Percentiles rank a stretch among this genome's conserved stretches.
Conservation (phyloP, 2,329 filamentous ascomycete species). For the Alternaria sp. region DNA sequence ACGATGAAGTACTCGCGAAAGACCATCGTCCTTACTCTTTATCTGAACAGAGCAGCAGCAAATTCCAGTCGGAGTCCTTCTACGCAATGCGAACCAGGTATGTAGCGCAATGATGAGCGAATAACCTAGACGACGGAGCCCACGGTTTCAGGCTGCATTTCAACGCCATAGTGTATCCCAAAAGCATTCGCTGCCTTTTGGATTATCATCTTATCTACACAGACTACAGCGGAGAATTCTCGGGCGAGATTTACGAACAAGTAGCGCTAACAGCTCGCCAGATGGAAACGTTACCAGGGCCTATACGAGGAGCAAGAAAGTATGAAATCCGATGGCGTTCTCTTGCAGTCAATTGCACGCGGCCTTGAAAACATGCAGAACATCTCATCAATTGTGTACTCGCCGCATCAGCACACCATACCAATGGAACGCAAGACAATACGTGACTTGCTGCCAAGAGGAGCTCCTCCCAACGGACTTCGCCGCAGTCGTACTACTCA, state of each 20-base stretch:
- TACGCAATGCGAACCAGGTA: slow-evolving; percentile 28
- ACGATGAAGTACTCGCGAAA: slow-evolving; percentile 26
- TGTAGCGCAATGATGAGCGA: background rate
- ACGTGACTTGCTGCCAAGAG: slow-evolving; percentile 34
- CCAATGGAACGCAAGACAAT: slow-evolving; percentile 32
- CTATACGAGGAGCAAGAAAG: slow-evolving; percentile 42
- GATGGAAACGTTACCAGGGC: slow-evolving; percentile 37
- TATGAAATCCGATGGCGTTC: slow-evolving; percentile 32
- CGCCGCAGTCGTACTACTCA: background rate
- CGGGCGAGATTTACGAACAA: background rate
- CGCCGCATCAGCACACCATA: slow-evolving; percentile 32
- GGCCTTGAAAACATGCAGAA: slow-evolving; percentile 38
- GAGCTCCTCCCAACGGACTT: background rate
- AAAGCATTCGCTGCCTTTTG: no score
- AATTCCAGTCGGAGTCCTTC: slow-evolving; percentile 18
- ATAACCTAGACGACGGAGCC: no score
- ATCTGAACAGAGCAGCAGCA: slow-evolving; percentile 9
- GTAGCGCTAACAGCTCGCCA: slow-evolving; percentile 15
- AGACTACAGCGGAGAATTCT: no score
- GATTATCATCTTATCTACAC: no score
- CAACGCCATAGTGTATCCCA: no score
- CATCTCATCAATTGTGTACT: slow-evolving; percentile 39
- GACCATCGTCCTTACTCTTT: slow-evolving; percentile 20
- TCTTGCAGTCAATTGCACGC: slow-evolving; percentile 36
- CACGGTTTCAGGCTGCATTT: no score